Conservation (phyloP, 2,329 filamentous ascomycete genomes). For the Scedosporium boydii region DNA sequence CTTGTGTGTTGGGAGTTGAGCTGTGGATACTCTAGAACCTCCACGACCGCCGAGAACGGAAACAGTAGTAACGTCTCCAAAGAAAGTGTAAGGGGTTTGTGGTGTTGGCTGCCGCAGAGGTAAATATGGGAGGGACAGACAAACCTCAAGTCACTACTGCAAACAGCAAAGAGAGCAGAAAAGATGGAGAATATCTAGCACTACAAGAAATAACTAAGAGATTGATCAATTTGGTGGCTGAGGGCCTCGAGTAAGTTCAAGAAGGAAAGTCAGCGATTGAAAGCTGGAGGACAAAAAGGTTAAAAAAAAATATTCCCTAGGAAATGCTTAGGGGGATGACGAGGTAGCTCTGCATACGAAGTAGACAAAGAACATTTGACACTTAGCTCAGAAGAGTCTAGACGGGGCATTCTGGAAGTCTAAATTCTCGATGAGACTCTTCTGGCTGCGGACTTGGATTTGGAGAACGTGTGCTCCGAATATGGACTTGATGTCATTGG, state of each 20-base stretch:
- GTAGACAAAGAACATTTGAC: neutral
- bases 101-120: neutral
- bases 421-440: constrained; percentile 1
- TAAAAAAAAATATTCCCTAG: neutral
- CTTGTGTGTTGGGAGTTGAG: neutral
- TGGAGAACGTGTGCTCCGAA: neutral
- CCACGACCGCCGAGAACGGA: neutral
- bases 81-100: neutral
- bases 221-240: neutral
- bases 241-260: too few species aligned
- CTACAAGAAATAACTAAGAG: neutral
- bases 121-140: neutral
- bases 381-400: neutral
- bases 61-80: neutral
- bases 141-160: neutral
- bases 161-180: neutral
- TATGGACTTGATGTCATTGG: constrained; percentile 3
- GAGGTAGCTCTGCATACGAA: neutral
- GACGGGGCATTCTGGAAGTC: neutral
- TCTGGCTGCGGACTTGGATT: neutral
- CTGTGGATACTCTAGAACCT: neutral
- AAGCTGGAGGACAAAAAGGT: neutral
- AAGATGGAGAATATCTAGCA: neutral
- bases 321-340: neutral
- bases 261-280: too few species aligned